These are phyloP conservation scores for Fusarium goolgardi DNA, from an alignment of 2,329 filamentous ascomycete species.

Conservation along the genomic window DNA sequence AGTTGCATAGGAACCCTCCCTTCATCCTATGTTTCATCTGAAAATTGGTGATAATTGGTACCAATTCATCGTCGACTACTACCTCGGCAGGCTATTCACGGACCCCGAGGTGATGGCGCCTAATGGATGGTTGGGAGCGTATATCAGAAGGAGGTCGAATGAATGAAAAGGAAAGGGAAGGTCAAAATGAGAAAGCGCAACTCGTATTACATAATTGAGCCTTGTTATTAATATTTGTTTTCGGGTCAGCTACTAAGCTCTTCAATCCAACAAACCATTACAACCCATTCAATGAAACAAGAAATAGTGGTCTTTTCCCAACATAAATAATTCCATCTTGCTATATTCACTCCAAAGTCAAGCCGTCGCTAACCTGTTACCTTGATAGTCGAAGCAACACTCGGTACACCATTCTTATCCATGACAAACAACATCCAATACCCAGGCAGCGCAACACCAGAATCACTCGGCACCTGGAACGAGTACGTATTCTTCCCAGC, in stretches of 20 bases:
- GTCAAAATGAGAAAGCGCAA: not conserved
- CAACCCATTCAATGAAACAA: not conserved
- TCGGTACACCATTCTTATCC: conserved; percentile 33
- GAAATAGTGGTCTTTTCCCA: not conserved
- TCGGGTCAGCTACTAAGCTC: not conserved
- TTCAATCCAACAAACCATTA: not conserved
- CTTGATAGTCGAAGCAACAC: conserved; percentile 30
- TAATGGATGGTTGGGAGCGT: not conserved
- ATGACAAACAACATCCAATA: conserved; percentile 43
- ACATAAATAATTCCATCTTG: not conserved
- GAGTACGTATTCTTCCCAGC: conserved; percentile 22
- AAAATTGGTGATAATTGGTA: too few species aligned
- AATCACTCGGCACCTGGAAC: conserved; percentile 28
- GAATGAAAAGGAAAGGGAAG: not conserved
- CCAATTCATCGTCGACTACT: too few species aligned
- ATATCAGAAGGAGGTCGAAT: not conserved
- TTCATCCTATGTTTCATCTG: too few species aligned
- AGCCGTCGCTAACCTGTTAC: not conserved
- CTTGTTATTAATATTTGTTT: not conserved
- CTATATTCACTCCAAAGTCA: not conserved
- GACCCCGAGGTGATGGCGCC: too few species aligned
- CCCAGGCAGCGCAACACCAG: conserved; percentile 34
- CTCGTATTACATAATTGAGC: not conserved
- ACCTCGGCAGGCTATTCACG: too few species aligned
- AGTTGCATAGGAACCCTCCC: not conserved